Evolutionary conservation across 139 green algal genomes (phyloP).

Genomic region (Picochlorum sp.): DNA sequence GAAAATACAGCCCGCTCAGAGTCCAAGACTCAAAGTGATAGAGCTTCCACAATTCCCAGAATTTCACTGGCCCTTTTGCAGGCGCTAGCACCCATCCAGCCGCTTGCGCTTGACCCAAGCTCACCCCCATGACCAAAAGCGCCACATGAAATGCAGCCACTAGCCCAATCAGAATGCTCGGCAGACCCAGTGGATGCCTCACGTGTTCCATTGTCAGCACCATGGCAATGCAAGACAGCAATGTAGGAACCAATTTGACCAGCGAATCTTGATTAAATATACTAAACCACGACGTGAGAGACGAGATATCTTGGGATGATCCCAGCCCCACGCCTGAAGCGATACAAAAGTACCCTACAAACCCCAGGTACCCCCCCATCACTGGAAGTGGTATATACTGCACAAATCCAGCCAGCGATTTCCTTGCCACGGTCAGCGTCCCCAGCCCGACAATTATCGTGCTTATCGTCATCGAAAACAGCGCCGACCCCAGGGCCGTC

Average conservation of each 20-base stretch:
- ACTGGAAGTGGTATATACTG: slow-evolving; percentile 66
- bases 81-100: slow-evolving; percentile 38
- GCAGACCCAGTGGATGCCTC: slow-evolving; percentile 43
- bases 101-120: slow-evolving; percentile 35
- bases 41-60: slow-evolving; percentile 58
- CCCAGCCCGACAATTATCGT: slow-evolving; percentile 49
- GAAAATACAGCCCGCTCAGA: slow-evolving; percentile 26
- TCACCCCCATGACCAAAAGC: slow-evolving; percentile 24
- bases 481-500: slow-evolving; percentile 41
- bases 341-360: slow-evolving; percentile 53
- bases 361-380: slow-evolving; percentile 59
- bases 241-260: slow-evolving; percentile 42
- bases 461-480: slow-evolving; percentile 44
- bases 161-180: slow-evolving; percentile 32
- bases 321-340: slow-evolving; percentile 39
- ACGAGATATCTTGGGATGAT: slow-evolving; percentile 20
- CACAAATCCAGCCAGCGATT: slow-evolving; percentile 44
- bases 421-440: slow-evolving; percentile 33
- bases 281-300: slow-evolving; percentile 21
- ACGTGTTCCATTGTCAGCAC: slow-evolving; percentile 36
- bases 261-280: slow-evolving; percentile 21
- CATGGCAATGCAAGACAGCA: slow-evolving; percentile 20
- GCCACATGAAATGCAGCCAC: slow-evolving; percentile 36
- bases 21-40: slow-evolving; percentile 35
- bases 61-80: slow-evolving; percentile 23